Evolutionary conservation across 192 early-diverging fungal species (phyloP), one percentile per base, ranked within the genome.

Genomic region (Ramicandelaber brevisporus): DNA sequence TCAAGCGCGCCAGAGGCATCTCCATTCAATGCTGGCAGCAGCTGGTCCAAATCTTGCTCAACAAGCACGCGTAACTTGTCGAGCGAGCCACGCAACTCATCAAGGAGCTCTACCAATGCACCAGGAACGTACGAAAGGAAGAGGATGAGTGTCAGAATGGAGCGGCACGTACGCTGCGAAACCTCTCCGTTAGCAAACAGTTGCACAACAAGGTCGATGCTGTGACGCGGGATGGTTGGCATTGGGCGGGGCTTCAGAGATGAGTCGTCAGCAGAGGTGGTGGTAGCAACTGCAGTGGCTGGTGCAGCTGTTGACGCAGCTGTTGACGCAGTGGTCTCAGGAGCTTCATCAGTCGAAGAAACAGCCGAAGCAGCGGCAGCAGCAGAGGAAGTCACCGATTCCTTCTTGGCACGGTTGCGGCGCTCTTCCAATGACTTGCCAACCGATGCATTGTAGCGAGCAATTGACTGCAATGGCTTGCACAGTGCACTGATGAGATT

Each of bases 101-200:
- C 49, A 1, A 73, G 75, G 22, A 97, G 77, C 6, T 75, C 62
- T 2, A 70, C 63, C 15, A 60, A 44, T 4, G 74, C 65, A 19
- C 65, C 72, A 3, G 59, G 40, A 25, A 83, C 46, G 3, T 65
- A 52, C 4, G 75, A 74, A 17, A 97, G 53, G 30, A 89, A 69
- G 40, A 86, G 83, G 28, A 97, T 85, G 15, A 86, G 72, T 20
- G 70, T 62, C 4, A 92, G 55, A 2, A 82, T 87, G 40, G 73
- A 79, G 54, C 89, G 84, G 70, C 93, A 97, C 1, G 83, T 97
- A 34, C 72, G 74, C 38, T 73, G 69, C 12, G 92, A 78, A 40
- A 80, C 84, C 45, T 83, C 86, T 13, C 78, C 84, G 10, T 65
- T 68, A 13, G 78, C 86, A 18, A 97, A 49, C 0, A 90, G 83